Evolutionary conservation across 2,329 filamentous ascomycete species (phyloP).

Genomic region (Chaetothyriales sp.): DNA sequence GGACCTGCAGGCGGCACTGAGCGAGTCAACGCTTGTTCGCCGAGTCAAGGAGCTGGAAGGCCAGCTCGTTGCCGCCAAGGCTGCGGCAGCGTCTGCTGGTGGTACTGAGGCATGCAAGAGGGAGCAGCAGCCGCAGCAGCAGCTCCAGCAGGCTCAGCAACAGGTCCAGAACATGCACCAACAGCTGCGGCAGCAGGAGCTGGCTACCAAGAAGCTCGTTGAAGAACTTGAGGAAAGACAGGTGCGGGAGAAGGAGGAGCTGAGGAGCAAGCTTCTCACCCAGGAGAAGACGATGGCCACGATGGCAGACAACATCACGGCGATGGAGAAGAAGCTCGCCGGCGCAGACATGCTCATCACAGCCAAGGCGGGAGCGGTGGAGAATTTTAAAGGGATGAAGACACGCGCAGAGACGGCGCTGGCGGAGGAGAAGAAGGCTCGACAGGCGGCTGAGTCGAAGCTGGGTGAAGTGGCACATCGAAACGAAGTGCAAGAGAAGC

Average conservation of each 20-base stretch:
- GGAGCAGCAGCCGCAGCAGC: background rate
- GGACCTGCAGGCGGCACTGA: background rate
- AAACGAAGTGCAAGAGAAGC: no score
- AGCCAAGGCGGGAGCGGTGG: no score
- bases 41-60: background rate
- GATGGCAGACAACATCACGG: background rate
- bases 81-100: background rate
- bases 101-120: background rate
- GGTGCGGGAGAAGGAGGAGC: background rate
- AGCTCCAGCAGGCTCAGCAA: background rate
- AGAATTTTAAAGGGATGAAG: no score
- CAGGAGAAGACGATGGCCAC: background rate
- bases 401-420: no score
- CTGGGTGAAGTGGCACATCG: no score
- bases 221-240: background rate
- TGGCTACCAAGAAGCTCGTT: background rate
- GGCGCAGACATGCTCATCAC: no score
- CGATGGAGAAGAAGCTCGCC: no score
- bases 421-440: no score
- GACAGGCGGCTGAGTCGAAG: no score
- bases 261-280: background rate
- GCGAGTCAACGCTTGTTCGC: background rate
- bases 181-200: background rate
- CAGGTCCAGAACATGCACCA: background rate
- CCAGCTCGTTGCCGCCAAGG: background rate